Evolutionary conservation across 2,329 filamentous ascomycete genomes (phyloP), one percentile per base, ranked within the genome.

Genomic region (Coniochaeta sp.): DNA sequence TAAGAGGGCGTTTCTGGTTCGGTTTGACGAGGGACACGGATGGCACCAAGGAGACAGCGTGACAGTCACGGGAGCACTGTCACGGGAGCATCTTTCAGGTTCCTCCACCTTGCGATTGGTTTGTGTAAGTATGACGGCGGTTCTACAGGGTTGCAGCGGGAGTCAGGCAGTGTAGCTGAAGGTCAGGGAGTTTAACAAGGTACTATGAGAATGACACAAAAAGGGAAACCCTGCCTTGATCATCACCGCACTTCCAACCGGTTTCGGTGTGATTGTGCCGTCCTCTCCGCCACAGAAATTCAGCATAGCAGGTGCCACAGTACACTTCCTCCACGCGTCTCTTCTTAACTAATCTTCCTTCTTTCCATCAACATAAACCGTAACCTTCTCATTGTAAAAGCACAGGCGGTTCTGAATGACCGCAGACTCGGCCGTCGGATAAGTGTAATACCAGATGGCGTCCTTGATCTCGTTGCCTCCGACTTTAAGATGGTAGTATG

Each of bases 371-470:
- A 85, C 56, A 52, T 71, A 68, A n/a, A 86, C 73, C 54, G 85
- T 79, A 1, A 87, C 80, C 65, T 82, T 83, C 62, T 87, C 84
- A 55, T 86, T 85, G 56, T 86, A 86, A 54, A 86, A 87, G 59
- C 82, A 86, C 50, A 84, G 46, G 46, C 73, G 61, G 2, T 82
- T 81, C 1, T 76, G 76, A 53, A 87, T 70, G 2, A 64, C 65
- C 2, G 72, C 74, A 51, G 77, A 78, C 64, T 87, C 84, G 0
- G 70, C 58, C 0, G 76, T 79, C 3, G 84, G 81, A 10, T 73
- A 71, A 14, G 67, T 67, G 52, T 87, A 87, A 53, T 77, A 85
- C 84, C 84, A 87, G 1, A 83, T 72, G 3, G 82, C 51, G 58
- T 86, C 60, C 55, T 73, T 67, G 28, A 70, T 65, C 51, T 66